These are phyloP conservation scores for Sphagnum fallax DNA, from an alignment of 228 moss, liverwort and hornwort genomes.

Conservation along the genomic window DNA sequence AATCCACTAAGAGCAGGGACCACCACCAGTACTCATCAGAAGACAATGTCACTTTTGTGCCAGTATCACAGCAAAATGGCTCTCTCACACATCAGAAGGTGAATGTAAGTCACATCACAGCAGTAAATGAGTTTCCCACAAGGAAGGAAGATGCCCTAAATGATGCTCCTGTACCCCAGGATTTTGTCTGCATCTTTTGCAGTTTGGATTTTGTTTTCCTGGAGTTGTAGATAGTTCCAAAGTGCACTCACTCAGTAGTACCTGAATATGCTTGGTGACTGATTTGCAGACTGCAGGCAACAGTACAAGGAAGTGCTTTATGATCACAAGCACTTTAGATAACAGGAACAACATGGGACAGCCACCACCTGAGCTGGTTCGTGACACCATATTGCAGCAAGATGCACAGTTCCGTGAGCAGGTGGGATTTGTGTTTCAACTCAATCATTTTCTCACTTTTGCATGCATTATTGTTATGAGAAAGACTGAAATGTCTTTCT, in stretches of 20 bases:
- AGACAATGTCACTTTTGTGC: constrained; percentile 13
- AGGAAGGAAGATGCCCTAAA: constrained; percentile 18
- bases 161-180: not conserved
- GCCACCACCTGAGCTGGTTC: constrained; percentile 8
- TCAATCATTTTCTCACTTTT: too few relatives aligned
- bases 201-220: too few relatives aligned
- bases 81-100: too few relatives aligned
- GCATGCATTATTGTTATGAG: too few relatives aligned
- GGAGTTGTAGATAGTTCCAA: too few relatives aligned
- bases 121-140: constrained; percentile 8
- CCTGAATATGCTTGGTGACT: not conserved
- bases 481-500: too few relatives aligned
- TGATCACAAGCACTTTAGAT: not conserved
- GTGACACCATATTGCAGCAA: constrained; percentile 31
- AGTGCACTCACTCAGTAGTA: too few relatives aligned
- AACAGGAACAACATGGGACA: not conserved
- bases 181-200: constrained; percentile 1
- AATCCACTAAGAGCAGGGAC: constrained; percentile 3
- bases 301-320: not conserved
- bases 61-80: not conserved
- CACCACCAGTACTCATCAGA: constrained; percentile 4
- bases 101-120: not conserved
- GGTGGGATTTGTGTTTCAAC: constrained; percentile 9
- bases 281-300: not conserved
- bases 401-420: constrained; percentile 48